A percentile compares a stretch with the other conserved stretches of the same genome.
Evolutionary conservation across 306 rosid species (phyloP).

Genomic region (Luffa aegyptiaca): DNA sequence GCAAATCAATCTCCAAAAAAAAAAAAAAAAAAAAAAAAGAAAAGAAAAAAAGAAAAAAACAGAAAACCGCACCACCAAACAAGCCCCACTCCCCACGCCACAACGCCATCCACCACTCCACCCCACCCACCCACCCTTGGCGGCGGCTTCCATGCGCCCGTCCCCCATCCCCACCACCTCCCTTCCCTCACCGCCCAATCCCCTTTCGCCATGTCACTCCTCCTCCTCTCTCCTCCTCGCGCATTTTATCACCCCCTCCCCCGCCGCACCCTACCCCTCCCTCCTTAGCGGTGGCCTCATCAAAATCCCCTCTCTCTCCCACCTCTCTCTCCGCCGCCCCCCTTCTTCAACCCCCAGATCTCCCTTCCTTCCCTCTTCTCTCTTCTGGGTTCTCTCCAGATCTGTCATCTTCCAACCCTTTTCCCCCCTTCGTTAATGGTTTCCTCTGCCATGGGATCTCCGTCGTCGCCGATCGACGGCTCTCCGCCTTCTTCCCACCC

Average conservation of each 20-base stretch:
- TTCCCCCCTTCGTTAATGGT: background rate
- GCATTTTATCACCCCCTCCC: constrained; percentile 11
- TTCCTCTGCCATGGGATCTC: constrained; percentile 33
- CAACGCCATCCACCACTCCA: constrained; percentile 4
- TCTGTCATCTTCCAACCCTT: background rate
- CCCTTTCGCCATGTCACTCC: constrained; percentile 22
- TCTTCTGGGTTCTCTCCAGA: too few species aligned
- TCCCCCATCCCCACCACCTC: background rate
- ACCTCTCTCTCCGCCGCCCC: constrained; percentile 9
- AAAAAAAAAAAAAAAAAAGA: too few species aligned
- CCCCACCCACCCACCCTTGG: constrained; percentile 18
- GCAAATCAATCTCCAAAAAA: background rate
- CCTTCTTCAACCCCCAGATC: background rate
- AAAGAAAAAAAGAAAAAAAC: background rate
- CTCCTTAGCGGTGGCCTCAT: constrained; percentile 68
- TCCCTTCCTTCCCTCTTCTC: background rate
- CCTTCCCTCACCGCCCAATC: background rate
- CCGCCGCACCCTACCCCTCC: constrained; percentile 42
- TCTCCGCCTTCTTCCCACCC: constrained; percentile 12
- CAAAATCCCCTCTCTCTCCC: constrained; percentile 27
- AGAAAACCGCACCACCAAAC: too few species aligned
- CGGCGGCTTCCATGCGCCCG: constrained; percentile 15
- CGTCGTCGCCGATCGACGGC: constrained; percentile 18
- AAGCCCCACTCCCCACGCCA: background rate
- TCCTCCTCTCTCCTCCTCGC: constrained; percentile 6